A percentile compares a stretch with the other conserved stretches of the same genome.
Conservation (phyloP, 768 basidiomycete genomes). For the Hericium erinaceus region DNA sequence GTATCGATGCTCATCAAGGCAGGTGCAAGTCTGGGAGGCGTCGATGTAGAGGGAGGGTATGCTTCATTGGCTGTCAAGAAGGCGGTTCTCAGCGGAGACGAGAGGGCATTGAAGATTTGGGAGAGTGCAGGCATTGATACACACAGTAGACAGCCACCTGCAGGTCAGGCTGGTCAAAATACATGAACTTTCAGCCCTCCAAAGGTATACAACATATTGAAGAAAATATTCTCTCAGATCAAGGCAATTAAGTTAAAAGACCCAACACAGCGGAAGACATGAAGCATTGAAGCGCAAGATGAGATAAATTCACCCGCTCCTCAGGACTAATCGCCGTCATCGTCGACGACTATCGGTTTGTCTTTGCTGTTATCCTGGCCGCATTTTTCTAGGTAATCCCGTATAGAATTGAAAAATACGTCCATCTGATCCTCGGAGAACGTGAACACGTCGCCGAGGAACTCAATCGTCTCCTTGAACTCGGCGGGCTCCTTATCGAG, state of each 20-base stretch:
- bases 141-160: neutral
- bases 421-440: constrained; percentile 60
- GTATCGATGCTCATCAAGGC: constrained; percentile 61
- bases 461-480: constrained; percentile 51
- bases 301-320: too few species aligned
- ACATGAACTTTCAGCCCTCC: too few species aligned
- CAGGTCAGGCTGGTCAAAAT: too few species aligned
- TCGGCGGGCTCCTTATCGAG: constrained; percentile 53
- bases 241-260: too few species aligned
- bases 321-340: neutral
- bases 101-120: constrained; percentile 43
- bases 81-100: constrained; percentile 32
- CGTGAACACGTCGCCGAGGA: constrained; percentile 55
- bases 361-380: constrained; percentile 23
- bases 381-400: constrained; percentile 30
- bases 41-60: constrained; percentile 48
- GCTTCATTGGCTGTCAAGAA: constrained; percentile 36
- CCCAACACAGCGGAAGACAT: too few species aligned
- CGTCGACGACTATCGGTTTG: constrained; percentile 17
- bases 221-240: too few species aligned
- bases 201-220: too few species aligned
- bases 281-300: too few species aligned
- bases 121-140: constrained; percentile 35
- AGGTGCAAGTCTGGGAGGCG: constrained; percentile 65
- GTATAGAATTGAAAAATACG: constrained; percentile 56